phyloP scores from a whole-genome alignment of 352 stramenopile species.

The Pythium aphanidermatum region DNA sequence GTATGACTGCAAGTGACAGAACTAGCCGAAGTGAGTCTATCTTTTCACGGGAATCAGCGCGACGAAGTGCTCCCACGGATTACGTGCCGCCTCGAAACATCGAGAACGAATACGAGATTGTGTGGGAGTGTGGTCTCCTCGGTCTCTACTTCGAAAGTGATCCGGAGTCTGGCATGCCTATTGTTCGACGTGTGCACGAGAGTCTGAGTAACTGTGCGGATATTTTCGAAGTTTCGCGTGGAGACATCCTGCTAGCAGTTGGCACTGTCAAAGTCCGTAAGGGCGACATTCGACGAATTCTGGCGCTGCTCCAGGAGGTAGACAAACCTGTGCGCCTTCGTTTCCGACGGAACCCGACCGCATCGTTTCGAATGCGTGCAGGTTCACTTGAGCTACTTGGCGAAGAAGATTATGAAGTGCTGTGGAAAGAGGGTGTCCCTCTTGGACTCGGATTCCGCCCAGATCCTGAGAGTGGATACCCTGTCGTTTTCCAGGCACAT shows the following conservation, averaged over 20 bases:
- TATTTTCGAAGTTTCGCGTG: conserved; percentile 78
- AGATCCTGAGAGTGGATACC: conserved; percentile 65
- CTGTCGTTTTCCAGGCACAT: conserved; percentile 72
- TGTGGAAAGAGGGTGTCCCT: conserved; percentile 81
- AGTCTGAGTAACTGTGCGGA: conserved; percentile 83
- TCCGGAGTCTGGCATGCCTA: conserved; percentile 69
- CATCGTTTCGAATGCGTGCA: conserved; percentile 59
- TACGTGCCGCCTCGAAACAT: conserved; percentile 67
- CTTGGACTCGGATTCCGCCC: conserved; percentile 79
- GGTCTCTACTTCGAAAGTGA: conserved; percentile 85
- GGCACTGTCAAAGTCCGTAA: conserved; percentile 74
- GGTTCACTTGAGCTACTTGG: conserved; percentile 67
- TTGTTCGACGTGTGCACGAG: conserved; percentile 82
- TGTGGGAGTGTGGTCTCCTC: conserved; percentile 81
- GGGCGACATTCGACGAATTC: conserved; percentile 71
- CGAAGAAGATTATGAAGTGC: conserved; percentile 83
- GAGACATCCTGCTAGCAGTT: conserved; percentile 72
- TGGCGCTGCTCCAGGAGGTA: conserved; percentile 74
- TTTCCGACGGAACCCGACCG: conserved; percentile 69
- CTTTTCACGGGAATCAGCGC: conserved; percentile 46
- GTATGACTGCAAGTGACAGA: conserved; percentile 50
- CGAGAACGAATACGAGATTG: conserved; percentile 80
- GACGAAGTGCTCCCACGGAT: conserved; percentile 37
- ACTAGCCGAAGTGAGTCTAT: conserved; percentile 42
- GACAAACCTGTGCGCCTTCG: conserved; percentile 72